Conservation (phyloP, 257 asterid genomes). For the Nicotiana sylvestris region DNA sequence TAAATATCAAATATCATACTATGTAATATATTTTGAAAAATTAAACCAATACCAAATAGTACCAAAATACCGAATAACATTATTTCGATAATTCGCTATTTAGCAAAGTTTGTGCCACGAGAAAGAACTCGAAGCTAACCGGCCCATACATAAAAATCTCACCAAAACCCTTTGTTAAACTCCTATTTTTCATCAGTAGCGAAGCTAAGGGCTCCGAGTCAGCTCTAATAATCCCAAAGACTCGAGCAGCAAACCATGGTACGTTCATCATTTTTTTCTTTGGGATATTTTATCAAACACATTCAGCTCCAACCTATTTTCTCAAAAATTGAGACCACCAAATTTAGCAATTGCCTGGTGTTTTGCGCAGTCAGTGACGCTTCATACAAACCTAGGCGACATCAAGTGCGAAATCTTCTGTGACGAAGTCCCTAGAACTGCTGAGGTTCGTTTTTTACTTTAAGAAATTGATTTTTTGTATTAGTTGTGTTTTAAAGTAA, state of each 20-base stretch:
- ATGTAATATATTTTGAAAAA: too few relatives aligned
- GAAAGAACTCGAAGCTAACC: too few relatives aligned
- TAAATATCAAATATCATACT: too few relatives aligned
- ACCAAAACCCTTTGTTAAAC: too few relatives aligned
- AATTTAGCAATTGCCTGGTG: not conserved
- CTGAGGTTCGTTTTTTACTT: slow-evolving; percentile 51
- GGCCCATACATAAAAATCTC: too few relatives aligned
- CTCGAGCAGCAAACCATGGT: not conserved
- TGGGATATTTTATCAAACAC: slow-evolving; percentile 42
- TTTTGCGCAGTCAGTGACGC: slow-evolving; percentile 73
- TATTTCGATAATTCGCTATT: too few relatives aligned
- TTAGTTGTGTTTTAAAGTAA: not conserved
- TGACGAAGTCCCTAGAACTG: slow-evolving; percentile 89
- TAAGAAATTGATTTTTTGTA: not conserved
- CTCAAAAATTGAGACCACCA: not conserved
- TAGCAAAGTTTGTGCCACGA: too few relatives aligned
- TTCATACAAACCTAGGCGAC: slow-evolving; percentile 93
- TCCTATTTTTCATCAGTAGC: too few relatives aligned
- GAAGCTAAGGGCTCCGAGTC: not conserved
- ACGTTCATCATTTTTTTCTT: not conserved
- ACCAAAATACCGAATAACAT: too few relatives aligned
- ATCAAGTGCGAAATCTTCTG: slow-evolving; percentile 96
- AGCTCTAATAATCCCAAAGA: not conserved
- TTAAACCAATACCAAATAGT: too few relatives aligned
- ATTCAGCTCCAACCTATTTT: slow-evolving; percentile 10